Base-by-base conservation (phyloP, 1,284 basidiomycete genomes). In the Ceratobasidium sp. region DNA sequence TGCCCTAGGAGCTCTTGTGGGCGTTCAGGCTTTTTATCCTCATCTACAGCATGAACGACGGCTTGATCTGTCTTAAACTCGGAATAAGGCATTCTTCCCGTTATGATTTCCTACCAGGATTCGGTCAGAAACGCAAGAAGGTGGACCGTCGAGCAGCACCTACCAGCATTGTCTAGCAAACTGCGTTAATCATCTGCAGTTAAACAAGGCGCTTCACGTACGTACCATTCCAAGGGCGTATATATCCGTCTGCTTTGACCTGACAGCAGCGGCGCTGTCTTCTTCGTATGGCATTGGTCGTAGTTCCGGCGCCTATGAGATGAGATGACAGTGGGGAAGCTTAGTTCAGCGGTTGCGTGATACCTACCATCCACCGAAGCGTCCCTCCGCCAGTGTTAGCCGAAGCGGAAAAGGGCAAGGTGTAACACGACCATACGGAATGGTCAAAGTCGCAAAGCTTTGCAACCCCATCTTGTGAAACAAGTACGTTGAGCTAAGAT, bases 381-480 rank as follows among this genome's bases (percentile, higher is more conserved):
- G 64, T 66, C 9, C 64, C 64, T 22, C 64, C 64, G 19, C 64
- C 64, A 24, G 24, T 2, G n/a, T 53, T 48, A 57, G 51, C 45
- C 19, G 66, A 56, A 33, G 56, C 66, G 8, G 66, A 44, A 27
- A 69, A 69, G 4, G 15, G 15, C 17, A 56, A 53, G 1, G 51
- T 57, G 19, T 22, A 44, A 15, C 27, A 24, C 9, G 66, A 57
- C 22, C 56, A n/a, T 31, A 69, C 57, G 9, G 66, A 54, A 22
- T 45, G 51, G n/a, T 69, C 66, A 19, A 69, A 69, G 24, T 69
- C 66, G 51, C 33, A 45, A 47, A 63, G 36, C 33, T 63, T 63
- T 24, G 41, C 60, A 2, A 48, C 31, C 9, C 60, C 60, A 19
- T 63, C 60, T 22, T 11, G 15, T 41, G 14, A 11, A 6, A 63